A percentile compares a stretch with the other conserved stretches of the same genome.
phyloP scores from a whole-genome alignment of 1,284 basidiomycete species.

The Bjerkandera adusta region DNA sequence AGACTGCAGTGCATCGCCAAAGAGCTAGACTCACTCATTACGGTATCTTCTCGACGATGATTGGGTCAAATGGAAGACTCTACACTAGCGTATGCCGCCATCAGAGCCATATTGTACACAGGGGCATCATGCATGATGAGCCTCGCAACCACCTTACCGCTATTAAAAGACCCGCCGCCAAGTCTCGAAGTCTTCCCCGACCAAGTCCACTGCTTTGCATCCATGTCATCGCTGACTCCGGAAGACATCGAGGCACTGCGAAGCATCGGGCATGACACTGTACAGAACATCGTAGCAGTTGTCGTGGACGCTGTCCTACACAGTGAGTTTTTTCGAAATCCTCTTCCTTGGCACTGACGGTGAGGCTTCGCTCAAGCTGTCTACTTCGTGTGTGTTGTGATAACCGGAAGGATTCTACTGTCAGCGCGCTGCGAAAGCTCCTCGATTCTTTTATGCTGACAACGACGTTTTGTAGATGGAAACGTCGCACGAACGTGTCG shows the following conservation, averaged over 20 bases:
- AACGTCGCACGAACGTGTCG: background rate
- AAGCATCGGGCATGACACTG: conserved; percentile 1
- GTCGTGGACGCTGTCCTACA: background rate
- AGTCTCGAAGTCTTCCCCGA: too few species aligned
- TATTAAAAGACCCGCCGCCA: too few species aligned
- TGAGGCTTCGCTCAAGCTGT: background rate
- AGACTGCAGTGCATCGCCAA: too few species aligned
- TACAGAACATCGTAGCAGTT: background rate
- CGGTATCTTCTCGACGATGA: too few species aligned
- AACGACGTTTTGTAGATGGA: background rate
- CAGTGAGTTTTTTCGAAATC: background rate
- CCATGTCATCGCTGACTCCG: background rate
- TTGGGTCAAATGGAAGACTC: too few species aligned
- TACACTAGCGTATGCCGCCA: too few species aligned
- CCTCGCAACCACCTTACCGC: too few species aligned
- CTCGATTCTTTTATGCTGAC: too few species aligned
- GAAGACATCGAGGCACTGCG: background rate
- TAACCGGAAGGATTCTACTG: conserved; percentile 4
- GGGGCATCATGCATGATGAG: too few species aligned
- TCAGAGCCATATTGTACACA: too few species aligned
- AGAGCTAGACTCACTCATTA: too few species aligned
- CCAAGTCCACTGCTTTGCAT: too few species aligned
- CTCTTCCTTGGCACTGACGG: background rate
- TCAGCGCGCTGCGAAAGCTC: background rate
- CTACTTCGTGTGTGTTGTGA: conserved; percentile 5